phyloP scores from a whole-genome alignment of 139 green algal genomes.

The Marvania coccoides region DNA sequence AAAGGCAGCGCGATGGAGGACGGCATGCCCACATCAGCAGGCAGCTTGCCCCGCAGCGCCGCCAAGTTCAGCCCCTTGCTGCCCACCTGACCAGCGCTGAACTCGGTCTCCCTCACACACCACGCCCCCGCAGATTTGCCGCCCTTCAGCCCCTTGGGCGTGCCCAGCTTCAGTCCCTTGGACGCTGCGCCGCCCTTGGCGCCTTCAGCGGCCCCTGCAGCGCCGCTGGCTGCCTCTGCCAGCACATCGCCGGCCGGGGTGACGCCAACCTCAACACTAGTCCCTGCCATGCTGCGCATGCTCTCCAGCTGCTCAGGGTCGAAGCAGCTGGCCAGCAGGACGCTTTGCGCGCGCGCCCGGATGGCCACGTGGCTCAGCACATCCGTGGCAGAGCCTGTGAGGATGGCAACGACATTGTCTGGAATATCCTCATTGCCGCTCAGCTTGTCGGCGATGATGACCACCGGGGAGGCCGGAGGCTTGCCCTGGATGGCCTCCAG shows the following conservation, averaged over 20 bases:
- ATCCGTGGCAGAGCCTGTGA: slow-evolving; percentile 66
- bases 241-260: slow-evolving; percentile 10
- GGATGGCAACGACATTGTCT: slow-evolving; percentile 53
- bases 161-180: slow-evolving; percentile 18
- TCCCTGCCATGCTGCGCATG: slow-evolving; percentile 1
- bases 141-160: slow-evolving; percentile 1
- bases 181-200: not conserved
- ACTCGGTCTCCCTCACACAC: slow-evolving; percentile 46
- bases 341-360: slow-evolving; percentile 62
- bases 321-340: slow-evolving; percentile 75
- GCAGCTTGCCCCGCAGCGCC: slow-evolving; percentile 37
- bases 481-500: slow-evolving; percentile 52
- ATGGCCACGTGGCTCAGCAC: slow-evolving; percentile 87
- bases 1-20: slow-evolving; percentile 74
- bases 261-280: slow-evolving; percentile 1
- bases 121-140: not conserved
- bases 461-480: slow-evolving; percentile 27
- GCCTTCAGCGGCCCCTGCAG: not conserved
- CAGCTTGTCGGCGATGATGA: slow-evolving; percentile 51
- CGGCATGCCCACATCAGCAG: slow-evolving; percentile 25
- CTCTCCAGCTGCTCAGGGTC: slow-evolving; percentile 44
- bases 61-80: slow-evolving; percentile 71
- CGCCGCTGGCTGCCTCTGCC: not conserved
- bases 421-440: slow-evolving; percentile 91
- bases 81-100: slow-evolving; percentile 54